Conservation (phyloP, 2,329 filamentous ascomycete species). For the Penicillium sp. region DNA sequence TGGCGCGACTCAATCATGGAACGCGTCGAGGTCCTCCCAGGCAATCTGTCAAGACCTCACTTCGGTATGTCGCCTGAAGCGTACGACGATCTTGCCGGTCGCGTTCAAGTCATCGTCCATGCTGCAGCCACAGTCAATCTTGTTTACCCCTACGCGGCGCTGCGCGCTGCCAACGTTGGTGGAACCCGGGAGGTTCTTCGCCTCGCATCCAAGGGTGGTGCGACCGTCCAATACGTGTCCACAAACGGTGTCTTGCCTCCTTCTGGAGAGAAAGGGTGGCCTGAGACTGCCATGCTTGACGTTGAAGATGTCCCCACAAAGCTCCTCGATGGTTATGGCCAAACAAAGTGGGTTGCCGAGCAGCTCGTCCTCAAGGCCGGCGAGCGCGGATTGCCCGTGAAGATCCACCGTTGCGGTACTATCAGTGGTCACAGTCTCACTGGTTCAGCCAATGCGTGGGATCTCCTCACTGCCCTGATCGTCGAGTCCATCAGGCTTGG, state of each 20-base stretch:
- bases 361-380: slow-evolving; percentile 69
- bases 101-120: slow-evolving; percentile 72
- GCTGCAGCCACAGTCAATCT: slow-evolving; percentile 76
- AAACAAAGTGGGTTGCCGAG: slow-evolving; percentile 80
- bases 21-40: slow-evolving; percentile 71
- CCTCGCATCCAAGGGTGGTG: slow-evolving; percentile 64
- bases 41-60: slow-evolving; percentile 66
- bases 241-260: slow-evolving; percentile 77
- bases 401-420: slow-evolving; percentile 71
- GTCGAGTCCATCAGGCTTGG: slow-evolving; percentile 75
- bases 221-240: slow-evolving; percentile 74
- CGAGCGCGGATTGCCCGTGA: slow-evolving; percentile 66
- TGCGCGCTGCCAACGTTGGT: slow-evolving; percentile 72
- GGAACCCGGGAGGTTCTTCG: slow-evolving; percentile 75
- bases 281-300: slow-evolving; percentile 65
- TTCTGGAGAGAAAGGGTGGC: slow-evolving; percentile 64
- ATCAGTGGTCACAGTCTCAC: slow-evolving; percentile 75
- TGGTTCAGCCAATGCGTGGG: slow-evolving; percentile 74
- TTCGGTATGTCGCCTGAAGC: slow-evolving; percentile 65
- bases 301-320: slow-evolving; percentile 68
- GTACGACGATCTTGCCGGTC: slow-evolving; percentile 64
- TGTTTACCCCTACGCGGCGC: slow-evolving; percentile 75
- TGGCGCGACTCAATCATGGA: slow-evolving; percentile 77
- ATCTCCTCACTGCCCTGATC: slow-evolving; percentile 71
- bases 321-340: slow-evolving; percentile 70